These are phyloP conservation scores for Leptosphaerulina australis DNA, from an alignment of 2,329 filamentous ascomycete genomes.

Conservation along the genomic window DNA sequence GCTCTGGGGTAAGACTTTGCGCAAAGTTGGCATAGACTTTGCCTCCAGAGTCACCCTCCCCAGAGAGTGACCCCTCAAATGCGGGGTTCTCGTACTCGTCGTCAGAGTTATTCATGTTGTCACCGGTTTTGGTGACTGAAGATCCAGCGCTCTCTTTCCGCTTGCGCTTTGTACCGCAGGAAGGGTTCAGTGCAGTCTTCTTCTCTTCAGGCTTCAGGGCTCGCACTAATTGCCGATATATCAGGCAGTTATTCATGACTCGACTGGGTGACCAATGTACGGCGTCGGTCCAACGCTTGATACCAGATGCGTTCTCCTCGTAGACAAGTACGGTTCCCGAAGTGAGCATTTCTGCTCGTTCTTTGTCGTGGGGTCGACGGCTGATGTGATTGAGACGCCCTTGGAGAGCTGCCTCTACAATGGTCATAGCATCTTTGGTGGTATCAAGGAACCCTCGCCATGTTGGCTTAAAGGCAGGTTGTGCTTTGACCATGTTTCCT, in stretches of 20 bases:
- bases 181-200: conserved; percentile 44
- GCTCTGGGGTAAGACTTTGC: conserved; percentile 51
- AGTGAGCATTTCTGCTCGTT: conserved; percentile 75
- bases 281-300: conserved; percentile 94
- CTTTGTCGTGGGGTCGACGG: conserved; percentile 83
- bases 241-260: conserved; percentile 81
- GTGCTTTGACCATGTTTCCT: conserved; percentile 44
- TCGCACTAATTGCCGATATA: conserved; percentile 75
- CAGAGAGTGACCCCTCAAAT: conserved; percentile 27
- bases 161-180: conserved; percentile 47
- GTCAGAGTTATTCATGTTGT: conserved; percentile 38
- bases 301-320: conserved; percentile 86
- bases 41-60: conserved; percentile 35
- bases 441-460: conserved; percentile 71
- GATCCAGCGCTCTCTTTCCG: conserved; percentile 41
- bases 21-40: conserved; percentile 48
- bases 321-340: conserved; percentile 92
- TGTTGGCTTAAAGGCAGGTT: conserved; percentile 63
- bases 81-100: conserved; percentile 43
- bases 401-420: conserved; percentile 79
- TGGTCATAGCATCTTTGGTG: conserved; percentile 75
- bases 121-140: conserved; percentile 37
- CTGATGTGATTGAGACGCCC: conserved; percentile 76
- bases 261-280: conserved; percentile 89
- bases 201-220: conserved; percentile 48